Evolutionary conservation across 306 rosid species (phyloP), one percentile per base, ranked within the genome.

Genomic region (Pterocarpus santalinus): DNA sequence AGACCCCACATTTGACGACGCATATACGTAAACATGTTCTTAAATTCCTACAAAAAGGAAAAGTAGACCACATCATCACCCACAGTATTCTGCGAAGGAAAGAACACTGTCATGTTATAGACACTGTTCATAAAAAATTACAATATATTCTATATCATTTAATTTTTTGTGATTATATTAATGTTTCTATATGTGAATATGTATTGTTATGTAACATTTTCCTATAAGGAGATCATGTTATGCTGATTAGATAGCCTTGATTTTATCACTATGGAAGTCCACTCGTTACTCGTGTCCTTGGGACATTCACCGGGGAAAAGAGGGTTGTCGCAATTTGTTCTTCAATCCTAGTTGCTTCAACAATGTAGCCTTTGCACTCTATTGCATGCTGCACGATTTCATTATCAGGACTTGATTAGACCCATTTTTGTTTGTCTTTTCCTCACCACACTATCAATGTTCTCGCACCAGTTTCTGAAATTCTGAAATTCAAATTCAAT

Each of bases 1-100:
- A 80, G 88, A 76, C 92, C 93, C 90, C 28, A 85, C 89, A 67
- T 77, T 88, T 85, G 75, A 78, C 69, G 61, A 90, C 46, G 69
- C 86, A 64, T 61, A 73, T 78, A 41, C 64, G 44, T 56, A 79
- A 69, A 72, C 82, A 34, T 56, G 64, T 84, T 84, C 90, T 80
- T 58, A 78, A 86, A 80, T 81, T 85, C 88, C 82, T 76, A 47
- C 84, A 79, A 83, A 89, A 90, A 74, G 90, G 32, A 82, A 88
- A 86, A 82, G 73, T 77, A 81, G 15, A 75, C 47, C 69, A 53
- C 82, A 90, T 77, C 69, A 71, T 75, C 73, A 62, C 61, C 83
- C 80, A 87, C 88, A 87, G 89, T 44, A 66, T 74, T 65, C 52
- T 34, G 4, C 8, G 10, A 46, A 57, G 71, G 55, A 14, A 75